These are phyloP conservation scores for Fusarium lyarnte DNA, from an alignment of 2,329 filamentous ascomycete genomes.

Conservation along the genomic window DNA sequence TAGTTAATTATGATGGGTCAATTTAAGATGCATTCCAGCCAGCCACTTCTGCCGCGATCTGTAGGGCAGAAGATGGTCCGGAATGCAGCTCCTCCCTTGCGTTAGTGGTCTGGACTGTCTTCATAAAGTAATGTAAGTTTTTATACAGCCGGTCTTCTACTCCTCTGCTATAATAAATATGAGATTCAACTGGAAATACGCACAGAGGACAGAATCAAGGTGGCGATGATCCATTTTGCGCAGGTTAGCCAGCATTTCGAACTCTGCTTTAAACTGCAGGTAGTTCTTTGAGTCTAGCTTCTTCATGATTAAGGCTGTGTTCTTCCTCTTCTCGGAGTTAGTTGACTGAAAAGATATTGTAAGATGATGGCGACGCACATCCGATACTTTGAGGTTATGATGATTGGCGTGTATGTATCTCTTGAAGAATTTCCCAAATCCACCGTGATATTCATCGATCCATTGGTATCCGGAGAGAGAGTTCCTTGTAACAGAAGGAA, in stretches of 20 bases:
- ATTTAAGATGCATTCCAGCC: too few relatives aligned
- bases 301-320: not conserved
- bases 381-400: not conserved
- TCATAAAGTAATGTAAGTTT: too few relatives aligned
- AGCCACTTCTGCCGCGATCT: too few relatives aligned
- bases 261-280: conserved; percentile 1
- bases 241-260: not conserved
- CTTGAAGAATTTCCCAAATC: conserved; percentile 5
- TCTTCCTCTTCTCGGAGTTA: not conserved
- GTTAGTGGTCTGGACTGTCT: too few relatives aligned
- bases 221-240: not conserved
- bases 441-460: not conserved
- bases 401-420: not conserved
- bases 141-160: too few relatives aligned
- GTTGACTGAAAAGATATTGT: too few relatives aligned
- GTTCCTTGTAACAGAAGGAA: not conserved
- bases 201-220: not conserved
- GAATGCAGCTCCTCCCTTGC: too few relatives aligned
- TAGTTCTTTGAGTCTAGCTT: not conserved
- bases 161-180: too few relatives aligned
- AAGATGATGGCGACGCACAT: too few relatives aligned
- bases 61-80: too few relatives aligned
- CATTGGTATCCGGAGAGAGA: not conserved
- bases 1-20: too few relatives aligned
- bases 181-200: not conserved